phyloP scores from a whole-genome alignment of 1,284 basidiomycete genomes.

The Cutaneotrichosporon cyanovorans region DNA sequence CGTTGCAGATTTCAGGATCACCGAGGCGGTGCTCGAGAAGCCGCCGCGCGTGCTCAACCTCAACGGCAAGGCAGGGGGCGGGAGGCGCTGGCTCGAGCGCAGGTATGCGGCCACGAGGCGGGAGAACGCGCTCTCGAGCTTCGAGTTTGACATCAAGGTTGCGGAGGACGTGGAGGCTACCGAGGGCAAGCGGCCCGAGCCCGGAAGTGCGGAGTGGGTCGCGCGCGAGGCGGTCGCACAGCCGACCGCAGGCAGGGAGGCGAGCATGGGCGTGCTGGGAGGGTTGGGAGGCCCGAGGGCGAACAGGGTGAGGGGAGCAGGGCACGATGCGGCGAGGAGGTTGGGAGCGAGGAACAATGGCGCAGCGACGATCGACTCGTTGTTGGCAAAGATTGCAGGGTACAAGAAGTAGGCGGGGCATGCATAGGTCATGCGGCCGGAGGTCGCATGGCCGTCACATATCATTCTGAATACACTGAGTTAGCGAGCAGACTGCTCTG shows the following conservation, averaged over 20 bases:
- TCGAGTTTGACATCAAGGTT: slow-evolving; percentile 34
- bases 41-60: slow-evolving; percentile 33
- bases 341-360: background rate
- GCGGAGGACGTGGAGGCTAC: slow-evolving; percentile 7
- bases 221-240: slow-evolving; percentile 6
- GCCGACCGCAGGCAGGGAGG: background rate
- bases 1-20: slow-evolving; percentile 27
- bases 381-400: slow-evolving; percentile 1
- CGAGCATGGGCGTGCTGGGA: slow-evolving; percentile 12
- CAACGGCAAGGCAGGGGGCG: background rate
- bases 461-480: too few species aligned
- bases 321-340: background rate
- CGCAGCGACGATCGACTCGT: slow-evolving; percentile 3
- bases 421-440: too few species aligned
- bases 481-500: too few species aligned
- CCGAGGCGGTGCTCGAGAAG: slow-evolving; percentile 18
- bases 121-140: slow-evolving; percentile 30
- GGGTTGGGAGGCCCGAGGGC: background rate
- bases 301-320: background rate
- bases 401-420: background rate
- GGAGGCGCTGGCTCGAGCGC: slow-evolving; percentile 4
- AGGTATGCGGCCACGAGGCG: slow-evolving; percentile 8
- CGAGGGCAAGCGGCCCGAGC: background rate
- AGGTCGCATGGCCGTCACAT: too few species aligned
- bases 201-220: slow-evolving; percentile 11